Evolutionary conservation across 2,329 filamentous ascomycete species (phyloP).

Genomic region (Fusarium nematophilum): DNA sequence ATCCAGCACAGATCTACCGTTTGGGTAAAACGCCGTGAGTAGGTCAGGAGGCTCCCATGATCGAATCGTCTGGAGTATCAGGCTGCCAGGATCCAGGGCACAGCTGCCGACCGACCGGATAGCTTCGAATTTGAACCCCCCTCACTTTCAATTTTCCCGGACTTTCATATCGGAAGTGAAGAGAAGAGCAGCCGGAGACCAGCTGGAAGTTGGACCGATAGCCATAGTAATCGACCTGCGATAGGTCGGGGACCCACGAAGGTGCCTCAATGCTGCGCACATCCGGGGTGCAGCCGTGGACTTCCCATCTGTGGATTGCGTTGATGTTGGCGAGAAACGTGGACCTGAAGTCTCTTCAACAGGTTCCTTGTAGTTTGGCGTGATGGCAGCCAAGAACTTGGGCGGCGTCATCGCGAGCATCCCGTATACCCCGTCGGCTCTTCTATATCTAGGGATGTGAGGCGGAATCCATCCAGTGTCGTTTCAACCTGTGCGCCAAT

Average conservation of each 20-base stretch:
- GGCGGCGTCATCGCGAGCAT: constrained; percentile 5
- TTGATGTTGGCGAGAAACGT: constrained; percentile 2
- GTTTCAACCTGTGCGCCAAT: neutral
- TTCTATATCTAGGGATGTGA: neutral
- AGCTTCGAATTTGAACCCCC: constrained; percentile 1
- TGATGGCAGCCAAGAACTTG: neutral
- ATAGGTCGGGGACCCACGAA: constrained; percentile 7
- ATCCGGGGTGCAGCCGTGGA: constrained; percentile 1
- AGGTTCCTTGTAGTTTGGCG: neutral
- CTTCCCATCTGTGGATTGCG: constrained; percentile 2
- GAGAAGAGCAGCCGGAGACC: neutral
- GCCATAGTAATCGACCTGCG: neutral
- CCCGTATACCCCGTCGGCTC: constrained; percentile 10
- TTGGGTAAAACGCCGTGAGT: neutral
- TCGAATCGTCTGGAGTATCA: neutral
- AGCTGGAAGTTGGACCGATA: neutral
- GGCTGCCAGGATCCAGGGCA: neutral
- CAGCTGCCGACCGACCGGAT: neutral
- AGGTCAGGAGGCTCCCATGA: constrained; percentile 8
- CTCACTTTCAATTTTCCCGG: neutral
- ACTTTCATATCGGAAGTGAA: neutral
- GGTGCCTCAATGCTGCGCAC: neutral
- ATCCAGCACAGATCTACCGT: constrained; percentile 3
- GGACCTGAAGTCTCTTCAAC: neutral
- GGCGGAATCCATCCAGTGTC: neutral